phyloP scores from a whole-genome alignment of 352 stramenopile species.

The Paralagenidium karlingii region DNA sequence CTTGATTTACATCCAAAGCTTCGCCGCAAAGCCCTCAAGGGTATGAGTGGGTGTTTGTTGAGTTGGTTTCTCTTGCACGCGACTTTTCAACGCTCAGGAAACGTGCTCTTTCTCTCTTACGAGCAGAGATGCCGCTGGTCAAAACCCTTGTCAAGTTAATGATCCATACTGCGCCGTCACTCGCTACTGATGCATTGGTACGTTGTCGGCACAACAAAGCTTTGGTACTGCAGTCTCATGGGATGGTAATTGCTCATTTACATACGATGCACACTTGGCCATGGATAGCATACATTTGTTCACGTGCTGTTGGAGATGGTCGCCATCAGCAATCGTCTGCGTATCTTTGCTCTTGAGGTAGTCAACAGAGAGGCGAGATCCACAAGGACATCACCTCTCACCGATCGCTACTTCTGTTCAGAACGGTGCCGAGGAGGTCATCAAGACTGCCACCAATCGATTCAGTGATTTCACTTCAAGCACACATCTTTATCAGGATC shows the following conservation, averaged over 20 bases:
- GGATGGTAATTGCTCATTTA: neutral
- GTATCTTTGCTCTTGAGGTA: conserved; percentile 7
- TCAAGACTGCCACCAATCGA: conserved; percentile 8
- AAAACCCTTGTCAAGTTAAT: neutral
- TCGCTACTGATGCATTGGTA: no score
- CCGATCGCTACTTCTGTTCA: neutral
- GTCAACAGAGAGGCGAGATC: conserved; percentile 2
- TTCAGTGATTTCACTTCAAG: conserved; percentile 40
- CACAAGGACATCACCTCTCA: conserved; percentile 2
- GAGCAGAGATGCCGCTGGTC: neutral
- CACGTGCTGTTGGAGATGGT: conserved; percentile 13
- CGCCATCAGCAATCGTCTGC: conserved; percentile 11
- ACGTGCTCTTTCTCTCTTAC: no score
- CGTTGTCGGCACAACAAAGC: neutral
- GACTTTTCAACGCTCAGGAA: no score
- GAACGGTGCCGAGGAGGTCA: conserved; percentile 1
- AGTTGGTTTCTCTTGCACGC: no score
- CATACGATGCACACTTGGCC: neutral
- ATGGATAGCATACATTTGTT: conserved; percentile 1
- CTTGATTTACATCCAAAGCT: conserved; percentile 12
- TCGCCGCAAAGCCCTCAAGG: conserved; percentile 7
- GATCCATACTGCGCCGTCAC: neutral
- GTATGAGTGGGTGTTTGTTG: neutral
- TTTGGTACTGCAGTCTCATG: neutral
- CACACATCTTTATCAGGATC: conserved; percentile 22